Percentiles rank a stretch among this genome's conserved stretches.
Conservation (phyloP, 1,139 yeast genomes). For the Taphrina pruni region DNA sequence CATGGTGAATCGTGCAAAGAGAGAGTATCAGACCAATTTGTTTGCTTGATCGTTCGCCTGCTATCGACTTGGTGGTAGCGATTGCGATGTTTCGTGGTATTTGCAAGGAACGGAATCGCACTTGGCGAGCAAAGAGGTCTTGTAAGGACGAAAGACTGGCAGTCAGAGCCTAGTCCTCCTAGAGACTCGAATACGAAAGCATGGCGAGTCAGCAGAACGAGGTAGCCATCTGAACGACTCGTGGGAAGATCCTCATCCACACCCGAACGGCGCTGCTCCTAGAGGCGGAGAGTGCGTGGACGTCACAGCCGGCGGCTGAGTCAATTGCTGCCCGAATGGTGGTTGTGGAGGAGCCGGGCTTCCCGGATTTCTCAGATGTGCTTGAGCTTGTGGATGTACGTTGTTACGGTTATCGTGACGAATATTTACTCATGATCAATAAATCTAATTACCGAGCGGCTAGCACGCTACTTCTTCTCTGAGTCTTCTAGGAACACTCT, state of each 20-base stretch:
- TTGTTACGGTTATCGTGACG: no score
- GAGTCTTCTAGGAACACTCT: no score
- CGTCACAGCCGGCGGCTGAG: conserved; percentile 1
- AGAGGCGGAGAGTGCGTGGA: conserved; percentile 10
- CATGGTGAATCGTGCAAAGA: not conserved
- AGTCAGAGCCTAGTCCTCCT: conserved; percentile 1
- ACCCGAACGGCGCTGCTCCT: not conserved
- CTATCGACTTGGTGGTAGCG: no score
- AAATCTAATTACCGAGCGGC: no score
- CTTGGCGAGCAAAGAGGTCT: not conserved
- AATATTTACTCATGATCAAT: no score
- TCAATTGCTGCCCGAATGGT: not conserved
- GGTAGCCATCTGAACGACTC: conserved; percentile 16
- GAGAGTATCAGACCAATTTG: no score
- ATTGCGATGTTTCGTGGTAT: no score
- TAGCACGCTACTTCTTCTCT: no score
- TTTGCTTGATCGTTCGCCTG: no score
- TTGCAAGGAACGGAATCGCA: not conserved
- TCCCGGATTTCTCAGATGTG: not conserved
- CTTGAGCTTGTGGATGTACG: not conserved
- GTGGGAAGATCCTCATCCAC: conserved; percentile 18
- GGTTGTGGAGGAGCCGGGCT: conserved; percentile 14
- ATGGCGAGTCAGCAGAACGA: conserved; percentile 6
- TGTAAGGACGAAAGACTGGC: not conserved
- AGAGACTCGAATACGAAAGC: conserved; percentile 10